A percentile compares a stretch with the other conserved stretches of the same genome.
phyloP scores from a whole-genome alignment of 2,329 filamentous ascomycete species.

The Xylariaceae sp. region DNA sequence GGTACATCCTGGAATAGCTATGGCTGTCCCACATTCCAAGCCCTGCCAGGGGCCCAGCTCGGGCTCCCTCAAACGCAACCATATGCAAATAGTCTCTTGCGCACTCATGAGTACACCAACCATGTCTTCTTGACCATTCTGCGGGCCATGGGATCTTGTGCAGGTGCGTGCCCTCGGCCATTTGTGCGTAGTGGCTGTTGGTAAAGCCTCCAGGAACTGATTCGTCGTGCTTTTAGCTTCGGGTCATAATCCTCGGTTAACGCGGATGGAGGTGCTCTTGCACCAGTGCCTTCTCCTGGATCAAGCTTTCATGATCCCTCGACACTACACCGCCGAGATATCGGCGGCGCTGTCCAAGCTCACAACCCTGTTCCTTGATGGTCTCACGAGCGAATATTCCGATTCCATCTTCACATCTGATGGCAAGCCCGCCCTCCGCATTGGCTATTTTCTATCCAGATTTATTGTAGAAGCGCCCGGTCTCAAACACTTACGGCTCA shows the following conservation, averaged over 20 bases:
- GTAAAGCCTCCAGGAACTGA: conserved; percentile 2
- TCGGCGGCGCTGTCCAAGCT: conserved; percentile 40
- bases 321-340: conserved; percentile 33
- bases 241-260: conserved; percentile 23
- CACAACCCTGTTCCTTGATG: conserved; percentile 39
- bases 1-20: conserved; percentile 48
- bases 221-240: conserved; percentile 4
- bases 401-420: not conserved
- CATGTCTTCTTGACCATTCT: conserved; percentile 38
- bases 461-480: conserved; percentile 36
- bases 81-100: too few species aligned
- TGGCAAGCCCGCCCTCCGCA: not conserved
- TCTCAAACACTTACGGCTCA: too few species aligned
- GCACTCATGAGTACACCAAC: conserved; percentile 9
- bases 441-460: conserved; percentile 20
- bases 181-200: not conserved
- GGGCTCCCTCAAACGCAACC: not conserved
- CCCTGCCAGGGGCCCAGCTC: not conserved
- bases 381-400: conserved; percentile 14
- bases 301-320: conserved; percentile 42
- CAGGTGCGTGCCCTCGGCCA: conserved; percentile 16
- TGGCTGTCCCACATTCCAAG: conserved; percentile 31
- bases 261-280: conserved; percentile 45
- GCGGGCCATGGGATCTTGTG: conserved; percentile 35
- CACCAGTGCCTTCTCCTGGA: conserved; percentile 32